phyloP scores from a whole-genome alignment of 371 early-diverging fungal genomes.

The Paraphysoderma sedebokerense region DNA sequence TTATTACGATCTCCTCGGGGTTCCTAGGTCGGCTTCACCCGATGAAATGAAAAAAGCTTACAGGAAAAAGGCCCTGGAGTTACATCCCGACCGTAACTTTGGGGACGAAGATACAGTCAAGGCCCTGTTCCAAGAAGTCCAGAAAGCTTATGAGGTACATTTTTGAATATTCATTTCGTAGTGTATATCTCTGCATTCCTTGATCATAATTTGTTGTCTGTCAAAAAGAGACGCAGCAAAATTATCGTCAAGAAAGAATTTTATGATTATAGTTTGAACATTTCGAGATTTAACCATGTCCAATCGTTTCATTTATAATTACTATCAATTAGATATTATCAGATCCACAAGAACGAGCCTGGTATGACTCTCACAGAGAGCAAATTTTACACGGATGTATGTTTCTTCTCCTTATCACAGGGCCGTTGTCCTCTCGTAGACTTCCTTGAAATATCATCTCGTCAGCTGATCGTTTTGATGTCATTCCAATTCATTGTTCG shows the following conservation, averaged over 20 bases:
- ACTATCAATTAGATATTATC: conserved; percentile 33
- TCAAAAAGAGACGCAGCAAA: too few species aligned
- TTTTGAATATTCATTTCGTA: too few species aligned
- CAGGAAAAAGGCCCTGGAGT: conserved; percentile 59
- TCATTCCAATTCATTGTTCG: too few species aligned
- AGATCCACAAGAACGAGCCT: conserved; percentile 70
- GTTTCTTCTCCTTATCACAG: neutral
- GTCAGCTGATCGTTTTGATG: too few species aligned
- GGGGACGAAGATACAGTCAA: conserved; percentile 69
- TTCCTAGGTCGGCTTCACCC: conserved; percentile 46
- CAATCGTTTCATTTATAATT: neutral
- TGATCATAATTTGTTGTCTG: too few species aligned
- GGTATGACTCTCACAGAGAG: conserved; percentile 20
- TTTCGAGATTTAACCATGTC: neutral
- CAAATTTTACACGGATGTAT: conserved; percentile 20
- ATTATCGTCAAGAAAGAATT: too few species aligned
- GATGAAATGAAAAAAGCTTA: conserved; percentile 82
- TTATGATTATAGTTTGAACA: too few species aligned
- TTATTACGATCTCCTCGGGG: conserved; percentile 78
- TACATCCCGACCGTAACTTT: conserved; percentile 90
- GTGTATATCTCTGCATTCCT: too few species aligned
- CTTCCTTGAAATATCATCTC: too few species aligned
- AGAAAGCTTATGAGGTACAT: conserved; percentile 65
- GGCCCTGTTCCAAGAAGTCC: conserved; percentile 62
- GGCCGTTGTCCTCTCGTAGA: too few species aligned